Evolutionary conservation across 139 green algal species (phyloP).

Genomic region (Chlorella sp.): DNA sequence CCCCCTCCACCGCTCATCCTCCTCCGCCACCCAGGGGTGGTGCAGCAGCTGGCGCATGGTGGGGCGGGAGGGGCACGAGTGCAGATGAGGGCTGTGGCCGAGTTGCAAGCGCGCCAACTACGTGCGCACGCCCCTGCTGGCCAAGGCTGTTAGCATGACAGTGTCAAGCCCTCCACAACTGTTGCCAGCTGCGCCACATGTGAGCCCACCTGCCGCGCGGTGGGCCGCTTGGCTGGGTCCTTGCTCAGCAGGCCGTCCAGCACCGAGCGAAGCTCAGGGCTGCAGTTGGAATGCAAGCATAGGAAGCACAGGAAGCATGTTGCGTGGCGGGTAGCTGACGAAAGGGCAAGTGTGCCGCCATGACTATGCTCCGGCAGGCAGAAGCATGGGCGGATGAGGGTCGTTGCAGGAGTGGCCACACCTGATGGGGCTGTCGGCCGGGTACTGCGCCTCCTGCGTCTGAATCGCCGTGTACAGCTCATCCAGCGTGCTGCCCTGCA

Average conservation of each 20-base stretch:
- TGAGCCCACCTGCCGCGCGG: background rate
- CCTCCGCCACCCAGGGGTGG: constrained; percentile 18
- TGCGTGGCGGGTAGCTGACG: too few relatives aligned
- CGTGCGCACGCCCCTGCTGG: too few relatives aligned
- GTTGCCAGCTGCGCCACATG: background rate
- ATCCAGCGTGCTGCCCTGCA: constrained; percentile 14
- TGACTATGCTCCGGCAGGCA: too few relatives aligned
- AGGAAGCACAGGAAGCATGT: too few relatives aligned
- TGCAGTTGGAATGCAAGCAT: background rate
- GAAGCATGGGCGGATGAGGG: too few relatives aligned
- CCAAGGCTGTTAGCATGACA: too few relatives aligned
- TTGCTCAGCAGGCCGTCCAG: constrained; percentile 22
- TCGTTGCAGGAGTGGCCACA: background rate
- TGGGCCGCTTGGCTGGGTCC: constrained; percentile 20
- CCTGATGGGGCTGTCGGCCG: constrained; percentile 13
- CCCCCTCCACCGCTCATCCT: background rate
- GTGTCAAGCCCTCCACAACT: too few relatives aligned
- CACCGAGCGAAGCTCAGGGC: constrained; percentile 7
- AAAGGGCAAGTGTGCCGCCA: too few relatives aligned
- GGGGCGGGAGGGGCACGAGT: background rate
- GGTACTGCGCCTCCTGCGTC: constrained; percentile 16
- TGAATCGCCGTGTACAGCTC: constrained; percentile 44
- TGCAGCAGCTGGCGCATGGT: background rate
- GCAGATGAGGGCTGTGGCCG: background rate
- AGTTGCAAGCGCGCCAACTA: too few relatives aligned